Conservation (phyloP, 2,329 filamentous ascomycete genomes). For the Capronia coronata region DNA sequence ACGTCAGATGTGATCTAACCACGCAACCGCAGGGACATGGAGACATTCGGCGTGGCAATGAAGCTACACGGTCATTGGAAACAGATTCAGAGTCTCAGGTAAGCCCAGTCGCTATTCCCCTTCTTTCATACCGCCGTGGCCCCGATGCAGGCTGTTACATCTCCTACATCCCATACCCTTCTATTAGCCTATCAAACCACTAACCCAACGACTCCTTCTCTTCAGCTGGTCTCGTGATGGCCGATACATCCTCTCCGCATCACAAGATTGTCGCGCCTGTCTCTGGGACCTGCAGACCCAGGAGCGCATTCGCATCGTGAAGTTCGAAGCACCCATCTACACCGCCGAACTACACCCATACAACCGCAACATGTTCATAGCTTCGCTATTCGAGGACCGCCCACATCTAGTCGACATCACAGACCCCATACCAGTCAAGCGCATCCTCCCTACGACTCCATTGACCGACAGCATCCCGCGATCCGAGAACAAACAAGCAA, state of each 20-base stretch:
- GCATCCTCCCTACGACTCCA: constrained; percentile 72
- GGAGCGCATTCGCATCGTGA: constrained; percentile 69
- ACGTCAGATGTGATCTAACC: neutral
- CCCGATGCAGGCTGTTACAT: neutral
- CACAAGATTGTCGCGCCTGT: constrained; percentile 93
- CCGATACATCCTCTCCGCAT: constrained; percentile 82
- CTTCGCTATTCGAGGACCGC: constrained; percentile 87
- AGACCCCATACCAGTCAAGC: constrained; percentile 62
- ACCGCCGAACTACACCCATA: constrained; percentile 90
- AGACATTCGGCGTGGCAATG: constrained; percentile 92
- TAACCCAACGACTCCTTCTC: neutral
- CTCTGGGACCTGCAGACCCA: constrained; percentile 83
- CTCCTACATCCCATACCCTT: too few relatives aligned
- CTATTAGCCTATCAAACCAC: too few relatives aligned
- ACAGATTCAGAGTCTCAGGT: constrained; percentile 82
- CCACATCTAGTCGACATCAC: constrained; percentile 80
- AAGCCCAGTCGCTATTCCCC: too few relatives aligned
- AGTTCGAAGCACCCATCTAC: constrained; percentile 89
- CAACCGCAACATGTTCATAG: constrained; percentile 80
- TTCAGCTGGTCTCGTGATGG: constrained; percentile 82
- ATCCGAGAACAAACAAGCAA: constrained; percentile 90
- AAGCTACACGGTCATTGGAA: constrained; percentile 90
- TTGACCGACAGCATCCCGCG: constrained; percentile 57
- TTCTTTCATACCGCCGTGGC: too few relatives aligned
- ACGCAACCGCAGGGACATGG: constrained; percentile 61